These are phyloP conservation scores for Pulchroboletus neoregius DNA, from an alignment of 1,284 basidiomycete species.

Conservation along the genomic window DNA sequence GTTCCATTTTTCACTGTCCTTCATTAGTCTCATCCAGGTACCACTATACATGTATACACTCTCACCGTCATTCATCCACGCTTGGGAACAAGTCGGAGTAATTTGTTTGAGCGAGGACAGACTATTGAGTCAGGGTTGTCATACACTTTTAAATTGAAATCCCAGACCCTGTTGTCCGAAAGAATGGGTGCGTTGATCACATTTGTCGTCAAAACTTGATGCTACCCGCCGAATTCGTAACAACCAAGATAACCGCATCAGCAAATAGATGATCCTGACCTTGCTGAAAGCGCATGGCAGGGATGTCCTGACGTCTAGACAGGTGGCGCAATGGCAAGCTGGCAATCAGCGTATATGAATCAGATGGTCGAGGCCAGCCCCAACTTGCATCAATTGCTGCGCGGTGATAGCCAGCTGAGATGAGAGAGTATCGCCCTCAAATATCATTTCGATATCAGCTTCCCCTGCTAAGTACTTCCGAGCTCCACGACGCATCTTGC, in stretches of 20 bases:
- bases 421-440: slow-evolving; percentile 14
- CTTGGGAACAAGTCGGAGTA: neutral
- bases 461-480: slow-evolving; percentile 15
- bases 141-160: slow-evolving; percentile 12
- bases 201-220: slow-evolving; percentile 14
- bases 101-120: slow-evolving; percentile 1
- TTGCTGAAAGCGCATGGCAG: slow-evolving; percentile 25
- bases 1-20: slow-evolving; percentile 28
- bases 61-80: slow-evolving; percentile 13
- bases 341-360: slow-evolving; percentile 23
- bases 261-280: slow-evolving; percentile 16
- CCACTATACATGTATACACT: slow-evolving; percentile 24
- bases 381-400: slow-evolving; percentile 18
- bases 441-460: too few species aligned
- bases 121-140: slow-evolving; percentile 15
- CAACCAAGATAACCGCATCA: slow-evolving; percentile 18
- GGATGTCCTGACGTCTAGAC: slow-evolving; percentile 9
- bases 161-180: neutral
- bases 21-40: slow-evolving; percentile 28
- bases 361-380: slow-evolving; percentile 16
- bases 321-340: slow-evolving; percentile 23
- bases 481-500: slow-evolving; percentile 17
- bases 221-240: too few species aligned
- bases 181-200: slow-evolving; percentile 17
- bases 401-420: slow-evolving; percentile 16